Evolutionary conservation across 2,329 filamentous ascomycete species (phyloP), one percentile per base, ranked within the genome.

Genomic region (Alternaria novae-zelandiae): DNA sequence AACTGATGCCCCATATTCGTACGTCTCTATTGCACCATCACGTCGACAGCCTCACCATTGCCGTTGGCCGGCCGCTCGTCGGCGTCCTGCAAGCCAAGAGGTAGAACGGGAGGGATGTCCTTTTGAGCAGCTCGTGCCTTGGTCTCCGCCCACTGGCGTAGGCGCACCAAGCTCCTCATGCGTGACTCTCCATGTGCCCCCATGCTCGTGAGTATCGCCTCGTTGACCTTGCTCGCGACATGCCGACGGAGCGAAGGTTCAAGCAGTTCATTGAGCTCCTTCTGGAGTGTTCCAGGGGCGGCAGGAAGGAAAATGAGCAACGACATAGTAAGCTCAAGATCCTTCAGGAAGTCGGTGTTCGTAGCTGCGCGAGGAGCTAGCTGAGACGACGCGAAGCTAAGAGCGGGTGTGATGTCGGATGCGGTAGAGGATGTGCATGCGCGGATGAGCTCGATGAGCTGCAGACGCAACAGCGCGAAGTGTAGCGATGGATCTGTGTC

Each of bases 371-470:
- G 89, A 5, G 96, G 94, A 11, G 93, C 94, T 13, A 99, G 87
- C 72, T 97, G 91, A 36, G 90, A 88, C 1, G 91, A 94, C 1
- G 96, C 96, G 81, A 99, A 99, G 62, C 90, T 89, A 56, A 99
- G 82, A 2, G 94, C 96, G 7, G 91, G 89, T 9, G 84, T 88
- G 57, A 97, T 94, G 71, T 97, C 92, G 28, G 89, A 88, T 58
- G 88, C 86, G 9, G 87, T 85, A 43, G 85, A 84, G 11, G 87
- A 84, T 59, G 88, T 92, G 80, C 91, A 94, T 44, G 84, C 84
- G 32, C 94, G 90, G 72, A 99, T 99, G 57, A 98, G 86, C 82
- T 99, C 96, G 59, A 99, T 92, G 6, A 99, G 86, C 79, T 99
- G 96, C 43, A 99, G 86, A 36, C 95, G 91, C 50, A 99, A 85